These are phyloP conservation scores for Daldinia childiae DNA, from an alignment of 495 filamentous ascomycete genomes.

Conservation along the genomic window DNA sequence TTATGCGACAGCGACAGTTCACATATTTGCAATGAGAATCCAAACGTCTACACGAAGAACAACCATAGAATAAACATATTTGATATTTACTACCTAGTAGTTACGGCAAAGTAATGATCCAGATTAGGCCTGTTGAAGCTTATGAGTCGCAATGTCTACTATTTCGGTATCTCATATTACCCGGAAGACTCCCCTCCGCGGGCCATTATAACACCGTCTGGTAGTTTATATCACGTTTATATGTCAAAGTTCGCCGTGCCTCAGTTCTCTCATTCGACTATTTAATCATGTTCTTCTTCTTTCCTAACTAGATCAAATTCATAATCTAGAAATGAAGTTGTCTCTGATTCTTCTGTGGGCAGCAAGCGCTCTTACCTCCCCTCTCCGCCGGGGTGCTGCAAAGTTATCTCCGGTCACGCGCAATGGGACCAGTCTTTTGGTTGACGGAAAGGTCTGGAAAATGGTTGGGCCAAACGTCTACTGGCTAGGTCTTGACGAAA, in stretches of 20 bases:
- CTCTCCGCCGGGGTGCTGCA: conserved; percentile 21
- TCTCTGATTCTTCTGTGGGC: conserved; percentile 23
- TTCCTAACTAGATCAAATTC: neutral
- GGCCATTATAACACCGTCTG: conserved; percentile 38
- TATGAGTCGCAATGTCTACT: conserved; percentile 16
- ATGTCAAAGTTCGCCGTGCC: conserved; percentile 1
- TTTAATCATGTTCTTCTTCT: neutral
- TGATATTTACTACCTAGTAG: neutral
- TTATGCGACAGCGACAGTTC: no score
- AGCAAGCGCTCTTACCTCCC: conserved; percentile 10
- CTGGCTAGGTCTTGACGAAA: conserved; percentile 68
- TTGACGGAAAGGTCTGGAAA: conserved; percentile 58
- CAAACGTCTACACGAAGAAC: neutral
- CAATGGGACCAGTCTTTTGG: conserved; percentile 52
- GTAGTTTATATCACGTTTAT: neutral
- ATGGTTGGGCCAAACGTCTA: conserved; percentile 65
- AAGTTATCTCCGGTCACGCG: conserved; percentile 49
- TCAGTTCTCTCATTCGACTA: neutral
- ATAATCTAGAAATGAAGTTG: conserved; percentile 11
- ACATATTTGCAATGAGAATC: no score
- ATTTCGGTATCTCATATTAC: conserved; percentile 20
- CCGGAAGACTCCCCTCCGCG: conserved; percentile 39
- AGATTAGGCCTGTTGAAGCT: conserved; percentile 1
- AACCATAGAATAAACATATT: neutral
- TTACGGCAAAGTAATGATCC: conserved; percentile 12